Evolutionary conservation across 805 yeast genomes (phyloP), one percentile per base, ranked within the genome.

Genomic region (Candida piceae): DNA sequence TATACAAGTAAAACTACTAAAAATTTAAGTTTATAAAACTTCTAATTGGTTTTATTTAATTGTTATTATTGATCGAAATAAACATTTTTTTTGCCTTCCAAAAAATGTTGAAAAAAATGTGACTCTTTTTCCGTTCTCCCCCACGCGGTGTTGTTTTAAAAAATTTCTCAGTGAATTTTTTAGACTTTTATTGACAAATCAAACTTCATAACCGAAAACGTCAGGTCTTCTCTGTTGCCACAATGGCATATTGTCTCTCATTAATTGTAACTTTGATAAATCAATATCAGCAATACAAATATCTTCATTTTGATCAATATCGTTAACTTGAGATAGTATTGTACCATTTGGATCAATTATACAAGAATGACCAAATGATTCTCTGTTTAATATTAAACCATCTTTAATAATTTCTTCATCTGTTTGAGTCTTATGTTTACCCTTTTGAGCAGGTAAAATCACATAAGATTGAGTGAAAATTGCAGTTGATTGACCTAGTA

Each of bases 291-390:
- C 94, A 8, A 69, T 58, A 29, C 79, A 70, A 11, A 79, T 39
- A 10, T 62, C 63, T 15, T 62, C 66, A 7, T 55, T 60, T 12
- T 60, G 58, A 21, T 54, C 57, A 9, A 66, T 53, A 45, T 72
- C 78, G 16, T 74, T 62, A 19, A 71, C 69, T 41, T 77, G 74
- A 1, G 85, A 81, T 4, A 90, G 42, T 2, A 87, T 68, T 0
- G 75, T 69, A 0, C 97, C 98, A 87, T 95, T 85, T 0, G 98
- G 97, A 47, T 84, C 90, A n/a, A 90, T 73, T 4, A 88, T 78
- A 44, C 88, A 66, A 0, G 95, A 72, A 51, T 87, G 90, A 1
- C 98, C 98, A 62, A 79, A 90, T 43, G 95, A 84, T 39, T 75
- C 71, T 39, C 97, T 66, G 39, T 67, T 70, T 27, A 50, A 43